Base-by-base conservation (phyloP, 768 basidiomycete genomes). In the Kwoniella newhampshirensis region DNA sequence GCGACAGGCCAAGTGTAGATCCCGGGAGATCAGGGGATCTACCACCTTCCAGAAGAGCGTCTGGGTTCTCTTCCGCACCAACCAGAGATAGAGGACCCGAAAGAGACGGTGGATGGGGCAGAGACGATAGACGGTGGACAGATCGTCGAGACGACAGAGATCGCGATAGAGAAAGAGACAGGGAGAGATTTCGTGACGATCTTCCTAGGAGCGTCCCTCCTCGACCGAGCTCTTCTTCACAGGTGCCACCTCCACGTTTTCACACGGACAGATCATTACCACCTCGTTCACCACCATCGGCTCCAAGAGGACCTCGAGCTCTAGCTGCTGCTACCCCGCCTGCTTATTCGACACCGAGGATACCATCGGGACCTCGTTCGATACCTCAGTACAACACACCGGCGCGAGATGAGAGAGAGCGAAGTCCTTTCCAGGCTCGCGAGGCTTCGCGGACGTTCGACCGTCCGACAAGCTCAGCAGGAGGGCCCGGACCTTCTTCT, bases 1-100 rank as follows among this genome's bases (percentile, higher is more conserved):
- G 57, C 4, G 58, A 59, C 21, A 46, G 57, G 26, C 43, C 52
- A 13, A 59, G 57, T 37, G 42, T 59, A 12, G 57, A 59, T 15
- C 12, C 43, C 27, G 45, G 54, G 39, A 23, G 50, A 37, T n/a
- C 32, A 23, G 50, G 20, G 4, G 42, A 56, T 28, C 13, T 25
- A 37, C 32, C 46, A 27, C 25, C 45, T 42, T 25, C 41, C 15
- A 30, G 49, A 35, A 20, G 51, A 21, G 36, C 30, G 23, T 52
- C 50, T 25, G 44, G 51, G 20, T 46, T 51, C 17, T 35, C 42
- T 7, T 32, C 46, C 11, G 35, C 21, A 9, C 45, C 54, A 11
- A 18, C 39, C 30, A 39, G 52, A 40, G 60, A 62, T 1, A 49
- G 59, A 28, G 52, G 52, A 51, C 36, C 37, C 4, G 7, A n/a